phyloP scores from a whole-genome alignment of 805 yeast species.

The Nakazawaea holstii region DNA sequence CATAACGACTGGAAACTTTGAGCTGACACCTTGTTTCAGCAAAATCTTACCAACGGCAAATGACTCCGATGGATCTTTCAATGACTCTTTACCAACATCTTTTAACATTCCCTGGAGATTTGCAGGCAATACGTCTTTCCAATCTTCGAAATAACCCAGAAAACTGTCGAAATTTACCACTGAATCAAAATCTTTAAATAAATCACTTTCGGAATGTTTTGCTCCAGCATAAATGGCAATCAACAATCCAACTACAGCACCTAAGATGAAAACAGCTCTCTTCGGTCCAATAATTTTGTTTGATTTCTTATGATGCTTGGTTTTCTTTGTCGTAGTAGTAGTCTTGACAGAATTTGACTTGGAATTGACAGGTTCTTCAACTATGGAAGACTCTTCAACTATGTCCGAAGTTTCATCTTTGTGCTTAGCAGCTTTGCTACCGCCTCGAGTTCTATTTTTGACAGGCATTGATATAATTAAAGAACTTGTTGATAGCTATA shows the following conservation, averaged over 20 bases:
- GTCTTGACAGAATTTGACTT: neutral
- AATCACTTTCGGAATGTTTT: conserved; percentile 32
- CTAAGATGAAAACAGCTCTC: conserved; percentile 58
- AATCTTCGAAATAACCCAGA: conserved; percentile 57
- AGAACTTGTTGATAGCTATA: neutral
- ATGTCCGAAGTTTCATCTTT: neutral
- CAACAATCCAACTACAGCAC: conserved; percentile 65
- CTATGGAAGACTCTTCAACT: neutral
- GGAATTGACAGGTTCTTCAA: too few species aligned
- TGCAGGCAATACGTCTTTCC: conserved; percentile 70
- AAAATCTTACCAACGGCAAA: conserved; percentile 82
- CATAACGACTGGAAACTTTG: conserved; percentile 78
- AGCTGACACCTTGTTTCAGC: conserved; percentile 43
- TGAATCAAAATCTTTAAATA: conserved; percentile 43
- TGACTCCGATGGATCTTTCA: conserved; percentile 64
- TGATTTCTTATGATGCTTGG: conserved; percentile 5
- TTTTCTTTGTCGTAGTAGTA: neutral
- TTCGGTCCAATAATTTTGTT: conserved; percentile 40
- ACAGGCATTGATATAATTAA: neutral
- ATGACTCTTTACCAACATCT: conserved; percentile 41
- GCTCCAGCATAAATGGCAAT: conserved; percentile 61
- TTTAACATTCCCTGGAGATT: conserved; percentile 54
- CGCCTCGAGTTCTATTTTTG: neutral
- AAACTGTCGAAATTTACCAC: conserved; percentile 51
- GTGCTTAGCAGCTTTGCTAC: neutral